phyloP scores from a whole-genome alignment of 306 rosid genomes.

The Amphicarpaea edgeworthii region DNA sequence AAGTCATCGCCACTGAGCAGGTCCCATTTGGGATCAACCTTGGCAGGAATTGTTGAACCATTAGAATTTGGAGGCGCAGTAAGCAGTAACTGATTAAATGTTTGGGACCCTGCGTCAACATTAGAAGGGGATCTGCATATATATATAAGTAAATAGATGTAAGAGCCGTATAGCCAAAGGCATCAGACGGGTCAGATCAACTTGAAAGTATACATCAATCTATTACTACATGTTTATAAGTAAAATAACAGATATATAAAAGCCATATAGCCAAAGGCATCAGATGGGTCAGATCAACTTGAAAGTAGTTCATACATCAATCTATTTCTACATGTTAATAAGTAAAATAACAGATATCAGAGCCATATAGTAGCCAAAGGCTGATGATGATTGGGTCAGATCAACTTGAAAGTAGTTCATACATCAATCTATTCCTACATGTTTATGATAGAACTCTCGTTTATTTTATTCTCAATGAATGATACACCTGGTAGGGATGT shows the following conservation, averaged over 20 bases:
- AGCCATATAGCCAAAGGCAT: slow-evolving; percentile 39
- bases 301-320: slow-evolving; percentile 36
- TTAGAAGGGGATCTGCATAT: slow-evolving; percentile 63
- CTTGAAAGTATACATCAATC: slow-evolving; percentile 16
- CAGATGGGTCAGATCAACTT: slow-evolving; percentile 3
- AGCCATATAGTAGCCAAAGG: slow-evolving; percentile 39
- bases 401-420: slow-evolving; percentile 33
- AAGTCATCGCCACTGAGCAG: slow-evolving; percentile 95
- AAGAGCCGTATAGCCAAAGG: slow-evolving; percentile 36
- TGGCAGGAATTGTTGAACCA: slow-evolving; percentile 55
- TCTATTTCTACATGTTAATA: slow-evolving; percentile 11
- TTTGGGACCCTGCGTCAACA: slow-evolving; percentile 64
- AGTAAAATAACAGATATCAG: too few relatives aligned
- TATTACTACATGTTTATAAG: slow-evolving; percentile 19
- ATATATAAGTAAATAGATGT: slow-evolving; percentile 5
- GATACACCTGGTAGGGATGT: too few relatives aligned
- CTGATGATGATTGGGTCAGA: slow-evolving; percentile 22
- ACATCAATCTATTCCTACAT: slow-evolving; percentile 16
- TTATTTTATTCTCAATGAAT: too few relatives aligned
- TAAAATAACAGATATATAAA: too few relatives aligned
- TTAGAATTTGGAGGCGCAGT: slow-evolving; percentile 77
- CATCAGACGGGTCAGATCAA: slow-evolving; percentile 21
- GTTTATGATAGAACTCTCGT: too few relatives aligned
- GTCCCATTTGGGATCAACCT: slow-evolving; percentile 80
- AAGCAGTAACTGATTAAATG: slow-evolving; percentile 81